Evolutionary conservation across 495 filamentous ascomycete genomes (phyloP).

Genomic region (Penicillium parvum): DNA sequence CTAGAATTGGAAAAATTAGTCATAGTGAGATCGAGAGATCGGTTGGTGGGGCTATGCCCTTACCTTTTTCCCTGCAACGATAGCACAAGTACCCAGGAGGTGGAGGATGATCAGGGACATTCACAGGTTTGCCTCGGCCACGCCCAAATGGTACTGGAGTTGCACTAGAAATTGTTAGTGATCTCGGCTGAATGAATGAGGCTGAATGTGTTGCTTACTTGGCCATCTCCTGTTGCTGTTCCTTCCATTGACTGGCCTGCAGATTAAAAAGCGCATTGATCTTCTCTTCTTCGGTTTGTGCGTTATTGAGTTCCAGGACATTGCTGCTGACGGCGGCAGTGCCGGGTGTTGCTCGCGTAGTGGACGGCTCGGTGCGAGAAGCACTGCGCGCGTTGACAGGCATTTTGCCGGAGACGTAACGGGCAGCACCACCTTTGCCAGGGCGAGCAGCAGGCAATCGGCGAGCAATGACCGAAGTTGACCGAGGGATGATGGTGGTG

Average conservation of each 20-base stretch:
- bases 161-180: slow-evolving; percentile 38
- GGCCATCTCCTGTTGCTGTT: slow-evolving; percentile 87
- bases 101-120: slow-evolving; percentile 83
- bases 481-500: slow-evolving; percentile 88
- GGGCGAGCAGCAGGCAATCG: slow-evolving; percentile 76
- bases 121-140: slow-evolving; percentile 58
- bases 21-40: no score
- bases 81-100: slow-evolving; percentile 95
- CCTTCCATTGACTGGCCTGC: slow-evolving; percentile 78
- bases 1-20: slow-evolving; percentile 32
- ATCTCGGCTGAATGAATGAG: background rate
- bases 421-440: slow-evolving; percentile 80
- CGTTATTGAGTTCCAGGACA: slow-evolving; percentile 58
- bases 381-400: slow-evolving; percentile 81
- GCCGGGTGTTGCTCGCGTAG: slow-evolving; percentile 44
- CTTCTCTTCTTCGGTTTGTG: slow-evolving; percentile 84
- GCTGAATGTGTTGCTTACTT: slow-evolving; percentile 64
- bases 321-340: slow-evolving; percentile 45
- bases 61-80: slow-evolving; percentile 92
- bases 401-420: slow-evolving; percentile 97
- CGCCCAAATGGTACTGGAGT: slow-evolving; percentile 58
- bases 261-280: slow-evolving; percentile 85
- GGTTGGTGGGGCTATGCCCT: no score
- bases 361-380: slow-evolving; percentile 63
- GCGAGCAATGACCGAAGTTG: slow-evolving; percentile 86